These are phyloP conservation scores for Martensiomyces pterosporus DNA, from an alignment of 192 early-diverging fungal genomes.

Conservation along the genomic window DNA sequence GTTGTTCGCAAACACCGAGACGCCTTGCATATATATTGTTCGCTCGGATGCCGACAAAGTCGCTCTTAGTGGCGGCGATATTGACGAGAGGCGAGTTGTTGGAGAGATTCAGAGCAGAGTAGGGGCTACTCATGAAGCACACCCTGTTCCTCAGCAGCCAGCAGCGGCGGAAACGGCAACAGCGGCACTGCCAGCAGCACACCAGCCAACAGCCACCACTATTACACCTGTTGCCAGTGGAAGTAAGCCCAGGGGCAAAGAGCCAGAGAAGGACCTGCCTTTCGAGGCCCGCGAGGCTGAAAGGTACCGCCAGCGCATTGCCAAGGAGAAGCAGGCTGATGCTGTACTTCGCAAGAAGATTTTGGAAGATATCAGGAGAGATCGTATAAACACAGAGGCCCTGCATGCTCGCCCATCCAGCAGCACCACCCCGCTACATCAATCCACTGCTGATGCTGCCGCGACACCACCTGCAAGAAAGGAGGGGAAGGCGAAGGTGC, in stretches of 20 bases:
- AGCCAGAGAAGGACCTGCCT: neutral
- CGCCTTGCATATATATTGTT: neutral
- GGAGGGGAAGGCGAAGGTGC: constrained; percentile 5
- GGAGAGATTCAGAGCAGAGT: neutral
- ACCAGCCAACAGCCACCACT: neutral
- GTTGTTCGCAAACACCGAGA: neutral
- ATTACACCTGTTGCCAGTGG: neutral
- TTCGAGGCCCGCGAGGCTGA: neutral
- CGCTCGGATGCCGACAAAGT: neutral
- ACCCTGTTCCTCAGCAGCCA: too few species aligned
- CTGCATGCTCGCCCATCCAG: neutral
- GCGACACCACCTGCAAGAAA: too few species aligned
- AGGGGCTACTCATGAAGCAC: too few species aligned
- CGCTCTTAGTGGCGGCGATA: neutral
- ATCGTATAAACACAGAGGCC: neutral
- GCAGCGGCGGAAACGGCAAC: neutral
- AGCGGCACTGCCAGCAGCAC: neutral
- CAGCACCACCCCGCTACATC: neutral
- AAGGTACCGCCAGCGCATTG: neutral
- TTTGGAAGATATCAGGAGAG: neutral
- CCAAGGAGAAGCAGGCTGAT: neutral
- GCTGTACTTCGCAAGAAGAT: neutral
- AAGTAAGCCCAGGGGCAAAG: neutral
- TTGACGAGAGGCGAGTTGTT: neutral
- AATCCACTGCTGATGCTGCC: too few species aligned